Evolutionary conservation across 2,329 filamentous ascomycete species (phyloP).

Genomic region (Colletotrichum shisoi): DNA sequence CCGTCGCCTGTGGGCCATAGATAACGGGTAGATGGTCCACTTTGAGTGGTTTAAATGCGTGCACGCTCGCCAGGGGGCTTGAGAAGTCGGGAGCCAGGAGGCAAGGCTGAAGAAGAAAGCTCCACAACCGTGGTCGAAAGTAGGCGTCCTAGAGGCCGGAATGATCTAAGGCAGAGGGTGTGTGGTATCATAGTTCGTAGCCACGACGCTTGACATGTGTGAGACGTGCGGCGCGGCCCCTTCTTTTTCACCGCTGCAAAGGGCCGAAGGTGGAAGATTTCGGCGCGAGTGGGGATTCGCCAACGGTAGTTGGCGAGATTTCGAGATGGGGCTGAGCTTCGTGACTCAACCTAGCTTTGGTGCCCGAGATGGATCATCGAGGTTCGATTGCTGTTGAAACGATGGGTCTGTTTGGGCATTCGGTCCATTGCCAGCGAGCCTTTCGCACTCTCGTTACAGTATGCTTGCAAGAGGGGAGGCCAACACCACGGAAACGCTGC

Average conservation of each 20-base stretch:
- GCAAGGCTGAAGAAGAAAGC: conserved; percentile 31
- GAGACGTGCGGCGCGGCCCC: conserved; percentile 20
- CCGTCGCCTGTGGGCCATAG: conserved; percentile 2
- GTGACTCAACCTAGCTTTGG: conserved; percentile 32
- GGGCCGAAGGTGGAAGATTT: conserved; percentile 38
- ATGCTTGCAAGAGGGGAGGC: neutral
- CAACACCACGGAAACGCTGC: conserved; percentile 10
- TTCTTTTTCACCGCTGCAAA: conserved; percentile 31
- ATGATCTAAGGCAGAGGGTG: conserved; percentile 1
- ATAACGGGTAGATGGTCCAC: conserved; percentile 34
- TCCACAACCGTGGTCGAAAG: conserved; percentile 25
- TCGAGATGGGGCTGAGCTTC: conserved; percentile 29
- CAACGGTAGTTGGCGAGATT: conserved; percentile 35
- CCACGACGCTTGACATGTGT: conserved; percentile 11
- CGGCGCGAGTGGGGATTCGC: conserved; percentile 25
- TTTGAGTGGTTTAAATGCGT: conserved; percentile 33
- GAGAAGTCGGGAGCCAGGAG: conserved; percentile 28
- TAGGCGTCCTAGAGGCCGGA: conserved; percentile 21
- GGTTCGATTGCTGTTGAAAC: conserved; percentile 27
- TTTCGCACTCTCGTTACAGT: conserved; percentile 10
- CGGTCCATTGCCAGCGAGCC: conserved; percentile 15
- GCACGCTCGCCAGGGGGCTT: conserved; percentile 4
- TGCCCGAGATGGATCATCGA: conserved; percentile 34
- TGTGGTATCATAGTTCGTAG: conserved; percentile 30
- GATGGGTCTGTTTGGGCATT: conserved; percentile 27